These are phyloP conservation scores for Aspergillus hortae DNA, from an alignment of 2,329 filamentous ascomycete genomes.

Conservation along the genomic window DNA sequence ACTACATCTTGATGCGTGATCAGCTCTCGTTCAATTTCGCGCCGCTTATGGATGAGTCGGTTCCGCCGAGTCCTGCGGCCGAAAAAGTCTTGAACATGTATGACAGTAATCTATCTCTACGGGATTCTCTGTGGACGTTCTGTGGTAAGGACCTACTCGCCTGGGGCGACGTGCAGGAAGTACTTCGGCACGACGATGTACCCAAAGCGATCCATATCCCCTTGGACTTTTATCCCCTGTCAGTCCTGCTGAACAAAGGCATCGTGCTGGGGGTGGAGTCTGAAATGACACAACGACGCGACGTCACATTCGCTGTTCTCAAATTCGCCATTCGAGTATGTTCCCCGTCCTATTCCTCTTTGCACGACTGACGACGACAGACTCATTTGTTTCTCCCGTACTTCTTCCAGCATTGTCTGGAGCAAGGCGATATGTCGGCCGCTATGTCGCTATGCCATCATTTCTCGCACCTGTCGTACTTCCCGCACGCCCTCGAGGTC, in stretches of 20 bases:
- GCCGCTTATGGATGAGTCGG: conserved; percentile 44
- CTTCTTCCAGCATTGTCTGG: conserved; percentile 74
- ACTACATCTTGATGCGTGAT: conserved; percentile 88
- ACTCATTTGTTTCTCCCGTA: conserved; percentile 92
- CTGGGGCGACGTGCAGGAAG: conserved; percentile 85
- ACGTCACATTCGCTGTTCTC: conserved; percentile 86
- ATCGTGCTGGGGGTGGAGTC: conserved; percentile 88
- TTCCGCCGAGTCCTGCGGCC: conserved; percentile 48
- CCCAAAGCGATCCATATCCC: conserved; percentile 72
- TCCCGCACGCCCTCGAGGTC: conserved; percentile 87
- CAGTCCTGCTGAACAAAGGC: conserved; percentile 80
- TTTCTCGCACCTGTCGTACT: conserved; percentile 85
- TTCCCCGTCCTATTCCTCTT: background rate
- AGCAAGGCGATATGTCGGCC: conserved; percentile 70
- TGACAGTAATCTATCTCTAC: conserved; percentile 56
- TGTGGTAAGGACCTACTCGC: conserved; percentile 80
- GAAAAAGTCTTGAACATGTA: conserved; percentile 44
- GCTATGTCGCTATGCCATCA: conserved; percentile 79
- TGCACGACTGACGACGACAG: conserved; percentile 42
- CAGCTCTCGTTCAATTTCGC: conserved; percentile 56
- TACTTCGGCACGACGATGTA: conserved; percentile 72
- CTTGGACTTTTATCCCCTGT: conserved; percentile 94
- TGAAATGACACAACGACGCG: conserved; percentile 86
- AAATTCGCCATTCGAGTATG: conserved; percentile 82
- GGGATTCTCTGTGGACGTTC: conserved; percentile 92